These are phyloP conservation scores for Suillus cothurnatus DNA, from an alignment of 768 basidiomycete genomes.

Conservation along the genomic window DNA sequence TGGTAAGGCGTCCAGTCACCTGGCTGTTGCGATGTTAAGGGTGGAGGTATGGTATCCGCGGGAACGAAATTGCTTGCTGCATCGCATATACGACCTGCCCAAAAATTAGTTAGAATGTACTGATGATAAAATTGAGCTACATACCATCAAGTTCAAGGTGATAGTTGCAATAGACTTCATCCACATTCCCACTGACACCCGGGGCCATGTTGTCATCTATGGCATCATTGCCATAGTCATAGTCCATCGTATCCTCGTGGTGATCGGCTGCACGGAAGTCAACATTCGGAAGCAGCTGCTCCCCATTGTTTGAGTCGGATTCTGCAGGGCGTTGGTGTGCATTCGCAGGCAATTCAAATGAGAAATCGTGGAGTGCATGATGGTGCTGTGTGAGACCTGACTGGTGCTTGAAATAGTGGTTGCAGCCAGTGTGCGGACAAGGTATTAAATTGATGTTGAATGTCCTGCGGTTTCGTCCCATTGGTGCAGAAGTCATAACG, in stretches of 20 bases:
- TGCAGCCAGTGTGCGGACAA: background rate
- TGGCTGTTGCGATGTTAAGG: background rate
- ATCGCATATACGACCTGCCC: background rate
- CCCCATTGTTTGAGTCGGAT: background rate
- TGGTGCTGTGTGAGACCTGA: background rate
- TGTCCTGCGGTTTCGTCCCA: background rate
- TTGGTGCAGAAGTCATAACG: background rate
- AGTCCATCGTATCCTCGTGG: too few relatives aligned
- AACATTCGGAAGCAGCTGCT: background rate
- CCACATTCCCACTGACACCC: too few relatives aligned
- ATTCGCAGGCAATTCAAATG: background rate
- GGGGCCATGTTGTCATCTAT: too few relatives aligned
- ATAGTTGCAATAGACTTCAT: background rate
- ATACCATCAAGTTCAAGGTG: background rate
- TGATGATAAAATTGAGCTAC: background rate
- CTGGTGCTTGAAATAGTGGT: background rate
- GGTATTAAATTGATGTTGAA: background rate
- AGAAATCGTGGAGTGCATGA: background rate
- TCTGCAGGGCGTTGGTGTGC: too few relatives aligned
- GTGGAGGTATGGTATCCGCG: background rate
- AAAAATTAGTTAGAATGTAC: too few relatives aligned
- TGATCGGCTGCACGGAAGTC: too few relatives aligned
- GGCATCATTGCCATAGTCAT: background rate
- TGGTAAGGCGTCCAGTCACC: background rate
- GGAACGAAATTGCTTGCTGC: background rate